A percentile compares a stretch with the other conserved stretches of the same genome.
Conservation (phyloP, 129 eudicot genomes). For the sunflower (Helianthus annuus) region DNA sequence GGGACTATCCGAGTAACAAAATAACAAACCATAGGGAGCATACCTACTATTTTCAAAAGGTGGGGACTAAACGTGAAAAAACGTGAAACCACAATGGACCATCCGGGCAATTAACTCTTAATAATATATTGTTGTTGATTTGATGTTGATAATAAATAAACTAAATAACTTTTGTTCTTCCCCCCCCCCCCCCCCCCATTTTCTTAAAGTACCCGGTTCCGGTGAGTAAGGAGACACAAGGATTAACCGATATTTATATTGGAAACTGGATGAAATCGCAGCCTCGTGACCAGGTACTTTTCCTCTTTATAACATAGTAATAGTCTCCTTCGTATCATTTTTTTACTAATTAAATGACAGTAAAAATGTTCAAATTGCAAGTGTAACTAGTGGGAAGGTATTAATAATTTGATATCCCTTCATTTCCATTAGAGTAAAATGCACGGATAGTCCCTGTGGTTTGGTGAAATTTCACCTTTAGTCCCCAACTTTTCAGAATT, state of each 20-base stretch:
- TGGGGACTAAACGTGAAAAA: no score
- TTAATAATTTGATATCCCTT: neutral
- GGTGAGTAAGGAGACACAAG: conserved; percentile 85
- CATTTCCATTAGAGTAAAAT: neutral
- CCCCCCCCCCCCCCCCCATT: no score
- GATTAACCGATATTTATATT: conserved; percentile 76
- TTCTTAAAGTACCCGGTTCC: conserved; percentile 74
- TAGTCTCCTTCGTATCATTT: conserved; percentile 9
- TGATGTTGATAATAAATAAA: neutral
- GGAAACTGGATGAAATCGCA: conserved; percentile 90
- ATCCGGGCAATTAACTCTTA: no score
- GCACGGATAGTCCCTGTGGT: no score
- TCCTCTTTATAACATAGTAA: neutral
- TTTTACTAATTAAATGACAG: neutral
- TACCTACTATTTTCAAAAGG: no score
- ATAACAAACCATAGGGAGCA: no score
- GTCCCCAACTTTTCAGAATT: no score
- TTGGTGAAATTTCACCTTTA: no score
- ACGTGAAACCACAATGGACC: no score
- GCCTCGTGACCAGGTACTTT: conserved; percentile 83
- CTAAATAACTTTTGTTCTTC: neutral
- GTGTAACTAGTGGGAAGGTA: neutral
- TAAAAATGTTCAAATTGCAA: neutral
- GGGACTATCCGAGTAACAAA: no score
- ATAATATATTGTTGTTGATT: neutral